Conservation (phyloP, 106 monocot species). For the Gastrodia elata region DNA sequence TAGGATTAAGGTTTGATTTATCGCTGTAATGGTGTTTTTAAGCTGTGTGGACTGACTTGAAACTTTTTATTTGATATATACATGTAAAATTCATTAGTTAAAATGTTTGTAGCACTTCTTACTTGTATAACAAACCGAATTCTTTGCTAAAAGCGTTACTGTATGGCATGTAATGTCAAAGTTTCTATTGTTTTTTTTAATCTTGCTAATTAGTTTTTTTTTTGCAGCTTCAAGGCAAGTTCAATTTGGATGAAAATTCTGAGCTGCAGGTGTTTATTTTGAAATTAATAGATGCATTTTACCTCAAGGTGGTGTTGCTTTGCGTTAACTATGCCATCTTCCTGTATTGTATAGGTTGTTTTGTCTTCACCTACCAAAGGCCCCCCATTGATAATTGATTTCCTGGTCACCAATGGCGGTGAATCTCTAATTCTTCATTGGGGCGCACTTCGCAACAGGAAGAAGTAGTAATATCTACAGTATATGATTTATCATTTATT, state of each 20-base stretch:
- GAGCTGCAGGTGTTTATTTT: conserved; percentile 53
- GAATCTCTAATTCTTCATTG: conserved; percentile 71
- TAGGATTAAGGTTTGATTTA: too few relatives aligned
- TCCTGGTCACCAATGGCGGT: conserved; percentile 45
- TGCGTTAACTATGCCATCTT: background rate
- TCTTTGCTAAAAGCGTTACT: too few relatives aligned
- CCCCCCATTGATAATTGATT: conserved; percentile 30
- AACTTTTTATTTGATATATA: too few relatives aligned
- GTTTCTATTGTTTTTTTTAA: background rate
- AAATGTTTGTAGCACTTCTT: too few relatives aligned
- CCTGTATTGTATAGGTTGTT: conserved; percentile 24
- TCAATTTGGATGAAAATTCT: conserved; percentile 58
- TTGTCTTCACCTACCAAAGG: conserved; percentile 18
- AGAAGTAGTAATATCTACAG: conserved; percentile 36
- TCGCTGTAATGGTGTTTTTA: too few relatives aligned
- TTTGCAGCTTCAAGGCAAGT: conserved; percentile 46
- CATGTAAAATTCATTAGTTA: too few relatives aligned
- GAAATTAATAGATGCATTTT: background rate
- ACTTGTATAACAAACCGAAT: too few relatives aligned
- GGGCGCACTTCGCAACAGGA: conserved; percentile 48
- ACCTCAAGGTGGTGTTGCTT: background rate
- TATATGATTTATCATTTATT: conserved; percentile 6
- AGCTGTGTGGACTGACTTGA: too few relatives aligned
- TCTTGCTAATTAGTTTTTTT: conserved; percentile 7
- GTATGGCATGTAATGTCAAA: too few relatives aligned